Evolutionary conservation across 1,284 basidiomycete genomes (phyloP), one percentile per base, ranked within the genome.

Genomic region (Ceratobasidium sp.): DNA sequence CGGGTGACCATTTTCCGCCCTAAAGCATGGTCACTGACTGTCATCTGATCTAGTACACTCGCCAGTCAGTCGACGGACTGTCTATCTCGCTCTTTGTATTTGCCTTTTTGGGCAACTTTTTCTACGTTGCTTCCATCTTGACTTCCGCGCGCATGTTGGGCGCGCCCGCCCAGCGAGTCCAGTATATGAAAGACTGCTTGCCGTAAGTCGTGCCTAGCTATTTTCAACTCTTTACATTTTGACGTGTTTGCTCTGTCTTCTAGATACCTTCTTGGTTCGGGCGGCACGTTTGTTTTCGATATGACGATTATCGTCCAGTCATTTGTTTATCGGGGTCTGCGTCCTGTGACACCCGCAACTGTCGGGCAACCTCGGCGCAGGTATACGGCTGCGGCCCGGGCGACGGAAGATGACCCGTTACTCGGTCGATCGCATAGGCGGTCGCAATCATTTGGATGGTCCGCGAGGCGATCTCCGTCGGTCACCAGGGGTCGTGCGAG

Each of bases 81-180:
- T 96, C 95, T n/a, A 91, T 97, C 80, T 90, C 90, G 78, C 85
- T 98, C 23, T 98, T 98, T 80, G 80, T 96, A 55, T 94, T 92
- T 79, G 96, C 96, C 3, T 97, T 97, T 80, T 82, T 93, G 39
- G 96, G 95, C 72, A 98, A 97, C 80, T 81, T 88, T 9, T 93
- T 96, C 79, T 97, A 97, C 79, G 94, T 96, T 70, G 80, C 89
- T 52, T 96, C 94, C 4, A 92, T 97, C 77, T 79, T 96, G 30
- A 84, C 86, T 12, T 90, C 89, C 50, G 87, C 89, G 1, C 83
- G 85, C 65, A 82, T 87, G 64, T 61, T 74, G 34, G 80, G 79
- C 70, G 80, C 84, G 39, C 86, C 91, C n/a, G 83, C 85, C 10
- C 67, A 46, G 30, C 65, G 61, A 43, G 12, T 52, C 85, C 90